Evolutionary conservation across 257 asterid genomes (phyloP).

Genomic region (Parsonsia alboflavescens): DNA sequence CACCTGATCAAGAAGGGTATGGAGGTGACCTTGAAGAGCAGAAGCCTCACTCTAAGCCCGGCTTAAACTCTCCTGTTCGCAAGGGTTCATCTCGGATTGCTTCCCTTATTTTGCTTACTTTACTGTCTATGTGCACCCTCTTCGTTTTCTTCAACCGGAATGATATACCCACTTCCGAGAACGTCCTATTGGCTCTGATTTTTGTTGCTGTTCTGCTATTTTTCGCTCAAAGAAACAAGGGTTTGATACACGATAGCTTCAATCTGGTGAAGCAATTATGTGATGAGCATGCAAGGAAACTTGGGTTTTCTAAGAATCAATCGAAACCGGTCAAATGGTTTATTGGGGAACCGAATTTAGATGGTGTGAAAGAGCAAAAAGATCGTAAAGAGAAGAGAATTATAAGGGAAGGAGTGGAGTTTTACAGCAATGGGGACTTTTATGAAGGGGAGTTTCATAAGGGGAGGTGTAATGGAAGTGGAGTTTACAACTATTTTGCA

Average conservation of each 20-base stretch:
- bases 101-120: slow-evolving; percentile 37
- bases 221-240: slow-evolving; percentile 43
- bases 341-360: slow-evolving; percentile 52
- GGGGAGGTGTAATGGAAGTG: slow-evolving; percentile 88
- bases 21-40: slow-evolving; percentile 76
- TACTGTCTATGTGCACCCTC: slow-evolving; percentile 50
- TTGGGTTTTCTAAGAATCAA: slow-evolving; percentile 38
- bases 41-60: slow-evolving; percentile 68
- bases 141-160: slow-evolving; percentile 46
- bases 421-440: slow-evolving; percentile 77
- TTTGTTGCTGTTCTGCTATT: slow-evolving; percentile 57
- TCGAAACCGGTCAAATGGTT: slow-evolving; percentile 75
- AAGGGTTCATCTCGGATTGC: slow-evolving; percentile 22
- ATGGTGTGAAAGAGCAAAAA: slow-evolving; percentile 5
- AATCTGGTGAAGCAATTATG: slow-evolving; percentile 30
- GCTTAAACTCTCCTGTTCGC: slow-evolving; percentile 16
- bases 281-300: slow-evolving; percentile 30
- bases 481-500: slow-evolving; percentile 64
- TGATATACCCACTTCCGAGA: slow-evolving; percentile 57
- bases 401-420: slow-evolving; percentile 69
- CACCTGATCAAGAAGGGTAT: slow-evolving; percentile 35
- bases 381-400: slow-evolving; percentile 22
- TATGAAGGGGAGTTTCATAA: slow-evolving; percentile 91
- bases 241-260: slow-evolving; percentile 29
- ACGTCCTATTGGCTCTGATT: slow-evolving; percentile 49